Conservation (phyloP, 495 filamentous ascomycete genomes). For the Usnea hakonensis region DNA sequence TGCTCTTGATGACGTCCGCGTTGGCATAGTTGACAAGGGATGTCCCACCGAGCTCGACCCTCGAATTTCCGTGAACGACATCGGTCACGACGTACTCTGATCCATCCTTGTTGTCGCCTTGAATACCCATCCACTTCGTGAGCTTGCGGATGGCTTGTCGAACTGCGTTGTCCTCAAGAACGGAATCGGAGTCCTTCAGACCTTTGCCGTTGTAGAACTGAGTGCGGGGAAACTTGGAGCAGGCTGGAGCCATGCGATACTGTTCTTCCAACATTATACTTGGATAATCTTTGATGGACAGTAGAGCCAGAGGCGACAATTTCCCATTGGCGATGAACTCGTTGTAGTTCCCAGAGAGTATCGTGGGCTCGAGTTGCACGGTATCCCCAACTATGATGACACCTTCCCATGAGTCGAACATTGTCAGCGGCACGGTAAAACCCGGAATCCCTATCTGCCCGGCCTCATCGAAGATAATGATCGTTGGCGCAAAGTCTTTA, state of each 20-base stretch:
- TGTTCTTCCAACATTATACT: not conserved
- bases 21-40: not conserved
- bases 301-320: not conserved
- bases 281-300: not conserved
- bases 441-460: not conserved
- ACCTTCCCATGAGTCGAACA: not conserved
- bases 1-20: not conserved
- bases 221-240: not conserved
- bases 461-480: not conserved
- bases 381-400: not conserved
- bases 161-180: not conserved
- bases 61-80: not conserved
- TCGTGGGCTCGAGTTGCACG: not conserved
- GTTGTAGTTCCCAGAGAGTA: not conserved
- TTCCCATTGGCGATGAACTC: not conserved
- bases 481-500: not conserved
- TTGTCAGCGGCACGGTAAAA: not conserved
- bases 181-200: not conserved
- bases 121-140: rapidly evolving
- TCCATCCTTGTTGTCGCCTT: not conserved
- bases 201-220: not conserved
- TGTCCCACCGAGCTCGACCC: not conserved
- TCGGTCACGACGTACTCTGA: not conserved
- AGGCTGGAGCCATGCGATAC: not conserved
- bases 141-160: not conserved